Evolutionary conservation across 352 stramenopile genomes (phyloP).

Genomic region (Phytophthora kernoviae): DNA sequence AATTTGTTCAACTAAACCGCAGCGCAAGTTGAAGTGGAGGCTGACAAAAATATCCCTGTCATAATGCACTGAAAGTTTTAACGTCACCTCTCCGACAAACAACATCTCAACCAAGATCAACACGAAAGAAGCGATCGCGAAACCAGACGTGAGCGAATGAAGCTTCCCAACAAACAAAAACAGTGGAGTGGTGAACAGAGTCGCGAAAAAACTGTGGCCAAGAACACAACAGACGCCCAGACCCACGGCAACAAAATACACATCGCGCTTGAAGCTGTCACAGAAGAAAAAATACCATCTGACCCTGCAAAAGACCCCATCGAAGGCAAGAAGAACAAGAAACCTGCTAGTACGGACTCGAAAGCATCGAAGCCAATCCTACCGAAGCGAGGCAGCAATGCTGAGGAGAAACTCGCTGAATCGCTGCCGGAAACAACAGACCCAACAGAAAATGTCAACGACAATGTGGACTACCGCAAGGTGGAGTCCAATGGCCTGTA

Average conservation of each 20-base stretch:
- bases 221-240: slow-evolving; percentile 5
- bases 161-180: slow-evolving; percentile 19
- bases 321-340: slow-evolving; percentile 4
- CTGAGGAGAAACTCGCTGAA: slow-evolving; percentile 2
- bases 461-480: slow-evolving; percentile 18
- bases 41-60: too few species aligned
- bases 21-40: too few species aligned
- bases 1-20: too few species aligned
- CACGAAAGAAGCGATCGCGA: too few species aligned
- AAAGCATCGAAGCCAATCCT: background rate
- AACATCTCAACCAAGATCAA: too few species aligned
- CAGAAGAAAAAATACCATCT: slow-evolving; percentile 1
- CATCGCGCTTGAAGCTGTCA: background rate
- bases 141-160: background rate
- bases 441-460: background rate
- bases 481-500: slow-evolving; percentile 46
- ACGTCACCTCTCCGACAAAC: too few species aligned
- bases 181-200: slow-evolving; percentile 36
- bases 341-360: background rate
- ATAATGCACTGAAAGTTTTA: too few species aligned
- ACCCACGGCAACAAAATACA: slow-evolving; percentile 17
- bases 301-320: background rate
- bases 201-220: slow-evolving; percentile 20
- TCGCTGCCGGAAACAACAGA: background rate
- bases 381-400: slow-evolving; percentile 11